phyloP scores from a whole-genome alignment of 179 eudicot species.

The Silene vulgaris region DNA sequence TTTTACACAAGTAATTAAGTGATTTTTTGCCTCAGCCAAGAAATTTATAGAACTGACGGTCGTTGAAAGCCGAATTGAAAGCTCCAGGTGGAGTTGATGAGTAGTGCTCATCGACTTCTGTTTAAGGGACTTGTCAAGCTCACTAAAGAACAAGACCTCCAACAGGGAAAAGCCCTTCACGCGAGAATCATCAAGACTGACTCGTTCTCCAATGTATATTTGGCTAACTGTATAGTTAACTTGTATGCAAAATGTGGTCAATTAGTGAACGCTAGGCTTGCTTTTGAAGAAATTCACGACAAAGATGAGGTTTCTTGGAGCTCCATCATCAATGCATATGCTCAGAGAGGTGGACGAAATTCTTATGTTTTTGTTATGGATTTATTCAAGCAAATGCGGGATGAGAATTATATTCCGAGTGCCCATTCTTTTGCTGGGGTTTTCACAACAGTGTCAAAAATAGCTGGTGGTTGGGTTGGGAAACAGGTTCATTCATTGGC shows the following conservation, averaged over 20 bases:
- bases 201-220: constrained; percentile 36
- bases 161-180: constrained; percentile 43
- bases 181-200: constrained; percentile 47
- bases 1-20: not conserved
- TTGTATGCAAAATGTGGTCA: constrained; percentile 52
- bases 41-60: not conserved
- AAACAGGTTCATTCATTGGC: constrained; percentile 45
- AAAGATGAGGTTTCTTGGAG: constrained; percentile 42
- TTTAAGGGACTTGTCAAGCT: constrained; percentile 39
- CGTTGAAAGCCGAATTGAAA: not conserved
- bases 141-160: constrained; percentile 40
- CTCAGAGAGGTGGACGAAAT: constrained; percentile 37
- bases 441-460: constrained; percentile 36
- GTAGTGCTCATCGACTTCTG: constrained; percentile 32
- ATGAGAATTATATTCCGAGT: constrained; percentile 32
- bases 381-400: constrained; percentile 39
- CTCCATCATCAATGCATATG: constrained; percentile 42
- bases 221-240: constrained; percentile 46
- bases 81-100: constrained; percentile 25
- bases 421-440: constrained; percentile 47
- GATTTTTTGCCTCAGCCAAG: not conserved
- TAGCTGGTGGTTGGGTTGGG: constrained; percentile 32
- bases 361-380: constrained; percentile 44
- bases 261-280: constrained; percentile 39
- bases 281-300: constrained; percentile 37